These are phyloP conservation scores for Triangularia setosa DNA, from an alignment of 2,329 filamentous ascomycete species.

Conservation along the genomic window DNA sequence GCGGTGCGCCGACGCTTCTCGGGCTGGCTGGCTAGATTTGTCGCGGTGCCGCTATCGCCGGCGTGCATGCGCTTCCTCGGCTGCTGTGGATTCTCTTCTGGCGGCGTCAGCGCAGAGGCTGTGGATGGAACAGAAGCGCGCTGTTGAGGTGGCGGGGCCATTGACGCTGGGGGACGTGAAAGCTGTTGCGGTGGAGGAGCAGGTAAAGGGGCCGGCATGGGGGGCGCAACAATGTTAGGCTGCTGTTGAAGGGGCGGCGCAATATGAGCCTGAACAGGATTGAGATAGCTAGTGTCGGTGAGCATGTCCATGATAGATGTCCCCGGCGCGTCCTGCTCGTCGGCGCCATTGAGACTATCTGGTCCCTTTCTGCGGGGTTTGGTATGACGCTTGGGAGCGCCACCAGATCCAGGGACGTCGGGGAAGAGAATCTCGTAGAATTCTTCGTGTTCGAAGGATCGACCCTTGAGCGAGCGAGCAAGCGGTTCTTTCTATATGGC, in stretches of 20 bases:
- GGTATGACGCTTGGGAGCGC: conserved; percentile 56
- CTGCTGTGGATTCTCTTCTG: conserved; percentile 44
- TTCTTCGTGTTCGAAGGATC: conserved; percentile 58
- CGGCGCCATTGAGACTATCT: conserved; percentile 40
- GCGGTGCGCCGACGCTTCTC: conserved; percentile 37
- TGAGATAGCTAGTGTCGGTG: conserved; percentile 31
- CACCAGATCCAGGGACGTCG: conserved; percentile 56
- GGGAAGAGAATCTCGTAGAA: conserved; percentile 59
- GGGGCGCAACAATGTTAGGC: conserved; percentile 18
- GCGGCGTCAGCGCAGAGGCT: conserved; percentile 50
- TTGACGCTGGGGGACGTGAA: conserved; percentile 18
- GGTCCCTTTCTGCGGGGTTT: conserved; percentile 49
- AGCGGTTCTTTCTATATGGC: conserved; percentile 54
- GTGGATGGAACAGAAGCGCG: conserved; percentile 36
- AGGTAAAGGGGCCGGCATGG: conserved; percentile 25
- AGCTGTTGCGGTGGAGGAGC: conserved; percentile 21
- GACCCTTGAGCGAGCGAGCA: conserved; percentile 52
- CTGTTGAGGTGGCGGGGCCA: conserved; percentile 31
- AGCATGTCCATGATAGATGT: conserved; percentile 45
- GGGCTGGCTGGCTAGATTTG: conserved; percentile 6
- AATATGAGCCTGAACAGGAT: conserved; percentile 23
- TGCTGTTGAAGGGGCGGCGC: conserved; percentile 30
- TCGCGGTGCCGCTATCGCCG: conserved; percentile 12
- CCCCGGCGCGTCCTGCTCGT: conserved; percentile 47
- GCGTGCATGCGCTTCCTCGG: conserved; percentile 41